phyloP scores from a whole-genome alignment of 352 stramenopile genomes.

The Discostella stelligera region DNA sequence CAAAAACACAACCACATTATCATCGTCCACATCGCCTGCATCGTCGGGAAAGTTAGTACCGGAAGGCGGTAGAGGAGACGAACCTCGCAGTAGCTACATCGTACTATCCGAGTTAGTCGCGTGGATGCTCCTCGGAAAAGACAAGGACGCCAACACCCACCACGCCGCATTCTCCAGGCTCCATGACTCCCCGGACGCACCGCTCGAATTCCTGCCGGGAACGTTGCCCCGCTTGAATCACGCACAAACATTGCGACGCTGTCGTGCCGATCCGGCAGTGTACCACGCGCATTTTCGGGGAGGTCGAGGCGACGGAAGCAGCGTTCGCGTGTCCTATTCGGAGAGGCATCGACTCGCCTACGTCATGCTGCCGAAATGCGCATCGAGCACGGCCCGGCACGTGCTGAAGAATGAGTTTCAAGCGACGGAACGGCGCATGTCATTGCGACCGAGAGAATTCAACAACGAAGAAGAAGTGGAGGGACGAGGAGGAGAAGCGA shows the following conservation, averaged over 20 bases:
- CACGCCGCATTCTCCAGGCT: neutral
- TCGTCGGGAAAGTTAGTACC: neutral
- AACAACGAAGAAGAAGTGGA: neutral
- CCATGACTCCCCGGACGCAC: neutral
- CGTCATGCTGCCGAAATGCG: constrained; percentile 41
- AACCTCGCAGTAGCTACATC: no score
- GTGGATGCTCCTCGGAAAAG: constrained; percentile 6
- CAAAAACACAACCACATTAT: neutral
- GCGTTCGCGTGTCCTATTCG: constrained; percentile 10
- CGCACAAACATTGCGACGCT: constrained; percentile 19
- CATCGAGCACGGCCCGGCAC: constrained; percentile 17
- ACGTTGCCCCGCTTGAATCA: constrained; percentile 12
- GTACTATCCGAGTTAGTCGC: constrained; percentile 9
- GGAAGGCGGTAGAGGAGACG: neutral
- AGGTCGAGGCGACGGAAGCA: constrained; percentile 2
- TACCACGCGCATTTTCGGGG: constrained; percentile 25
- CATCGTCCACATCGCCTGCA: neutral
- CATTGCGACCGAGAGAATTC: constrained; percentile 10
- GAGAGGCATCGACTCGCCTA: constrained; percentile 29
- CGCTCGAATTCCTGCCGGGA: constrained; percentile 26
- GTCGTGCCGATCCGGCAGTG: constrained; percentile 22
- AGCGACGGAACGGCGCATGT: constrained; percentile 12
- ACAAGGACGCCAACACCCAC: constrained; percentile 18
- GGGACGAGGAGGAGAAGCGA: neutral
- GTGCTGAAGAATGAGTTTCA: constrained; percentile 37